Conservation (phyloP, 2,329 filamentous ascomycete genomes). For the Aureobasidium sp. region DNA sequence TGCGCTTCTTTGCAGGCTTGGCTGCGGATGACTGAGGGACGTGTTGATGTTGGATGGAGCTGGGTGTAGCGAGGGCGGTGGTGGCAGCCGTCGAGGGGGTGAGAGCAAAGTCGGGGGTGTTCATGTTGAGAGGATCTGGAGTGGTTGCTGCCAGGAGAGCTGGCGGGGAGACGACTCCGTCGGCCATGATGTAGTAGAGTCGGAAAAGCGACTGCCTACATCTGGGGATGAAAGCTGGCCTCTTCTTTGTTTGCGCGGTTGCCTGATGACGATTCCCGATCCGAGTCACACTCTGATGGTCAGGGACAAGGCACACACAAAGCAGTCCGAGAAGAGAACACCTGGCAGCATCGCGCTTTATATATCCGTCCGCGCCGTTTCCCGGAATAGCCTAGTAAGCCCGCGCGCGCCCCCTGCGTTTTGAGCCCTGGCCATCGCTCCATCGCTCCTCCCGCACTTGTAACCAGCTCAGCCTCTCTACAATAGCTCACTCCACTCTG, state of each 20-base stretch:
- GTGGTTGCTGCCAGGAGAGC: conserved; percentile 5
- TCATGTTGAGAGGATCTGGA: conserved; percentile 15
- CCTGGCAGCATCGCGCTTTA: neutral
- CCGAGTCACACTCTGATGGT: neutral
- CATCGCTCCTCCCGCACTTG: neutral
- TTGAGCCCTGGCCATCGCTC: neutral
- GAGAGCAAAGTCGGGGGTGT: conserved; percentile 11
- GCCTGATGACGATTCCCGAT: neutral
- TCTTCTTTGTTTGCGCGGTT: conserved; percentile 1
- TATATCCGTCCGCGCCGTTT: neutral
- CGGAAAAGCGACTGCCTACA: conserved; percentile 5
- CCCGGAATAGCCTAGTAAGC: neutral
- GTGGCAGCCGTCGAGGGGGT: conserved; percentile 1
- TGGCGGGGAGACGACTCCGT: conserved; percentile 7
- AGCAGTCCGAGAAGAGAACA: neutral
- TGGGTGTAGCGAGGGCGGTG: neutral
- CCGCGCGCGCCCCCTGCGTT: neutral
- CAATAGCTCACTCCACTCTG: neutral
- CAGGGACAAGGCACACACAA: neutral
- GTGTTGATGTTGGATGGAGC: neutral
- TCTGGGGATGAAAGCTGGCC: conserved; percentile 8
- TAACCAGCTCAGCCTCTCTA: neutral
- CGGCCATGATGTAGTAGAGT: conserved; percentile 5
- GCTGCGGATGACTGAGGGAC: conserved; percentile 12
- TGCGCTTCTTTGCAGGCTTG: conserved; percentile 82